phyloP scores from a whole-genome alignment of 1,284 basidiomycete species.

The Abortiporus biennis region DNA sequence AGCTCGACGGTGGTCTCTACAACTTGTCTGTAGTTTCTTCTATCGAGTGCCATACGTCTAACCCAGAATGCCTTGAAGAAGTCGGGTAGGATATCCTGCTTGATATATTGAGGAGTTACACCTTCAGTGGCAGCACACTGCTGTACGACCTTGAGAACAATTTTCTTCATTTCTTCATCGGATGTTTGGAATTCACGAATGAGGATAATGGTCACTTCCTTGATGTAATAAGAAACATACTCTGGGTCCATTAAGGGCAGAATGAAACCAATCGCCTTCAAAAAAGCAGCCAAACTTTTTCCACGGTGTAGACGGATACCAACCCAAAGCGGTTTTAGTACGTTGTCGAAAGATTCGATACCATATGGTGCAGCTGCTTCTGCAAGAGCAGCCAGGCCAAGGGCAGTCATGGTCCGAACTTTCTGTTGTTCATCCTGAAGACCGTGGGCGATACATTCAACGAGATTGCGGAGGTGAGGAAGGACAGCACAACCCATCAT shows the following conservation, averaged over 20 bases:
- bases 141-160: slow-evolving; percentile 98
- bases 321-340: slow-evolving; percentile 96
- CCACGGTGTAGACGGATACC: slow-evolving; percentile 98
- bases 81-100: slow-evolving; percentile 97
- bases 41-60: slow-evolving; percentile 94
- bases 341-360: slow-evolving; percentile 99
- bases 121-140: slow-evolving; percentile 98
- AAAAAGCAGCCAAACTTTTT: slow-evolving; percentile 95
- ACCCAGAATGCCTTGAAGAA: slow-evolving; percentile 99
- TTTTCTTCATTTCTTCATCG: slow-evolving; percentile 99
- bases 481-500: slow-evolving; percentile 99
- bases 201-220: slow-evolving; percentile 95
- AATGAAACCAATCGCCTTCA: slow-evolving; percentile 99
- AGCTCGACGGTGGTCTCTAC: slow-evolving; percentile 99
- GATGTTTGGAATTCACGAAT: slow-evolving; percentile 99
- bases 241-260: slow-evolving; percentile 99
- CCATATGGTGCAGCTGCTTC: slow-evolving; percentile 98
- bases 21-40: slow-evolving; percentile 94
- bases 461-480: slow-evolving; percentile 93
- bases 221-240: slow-evolving; percentile 96
- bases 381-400: slow-evolving; percentile 93
- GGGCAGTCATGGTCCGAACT: slow-evolving; percentile 97
- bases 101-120: slow-evolving; percentile 90
- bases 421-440: slow-evolving; percentile 98
- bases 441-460: slow-evolving; percentile 95